Evolutionary conservation across 768 basidiomycete species (phyloP).

Genomic region (Amylocystis lapponica): DNA sequence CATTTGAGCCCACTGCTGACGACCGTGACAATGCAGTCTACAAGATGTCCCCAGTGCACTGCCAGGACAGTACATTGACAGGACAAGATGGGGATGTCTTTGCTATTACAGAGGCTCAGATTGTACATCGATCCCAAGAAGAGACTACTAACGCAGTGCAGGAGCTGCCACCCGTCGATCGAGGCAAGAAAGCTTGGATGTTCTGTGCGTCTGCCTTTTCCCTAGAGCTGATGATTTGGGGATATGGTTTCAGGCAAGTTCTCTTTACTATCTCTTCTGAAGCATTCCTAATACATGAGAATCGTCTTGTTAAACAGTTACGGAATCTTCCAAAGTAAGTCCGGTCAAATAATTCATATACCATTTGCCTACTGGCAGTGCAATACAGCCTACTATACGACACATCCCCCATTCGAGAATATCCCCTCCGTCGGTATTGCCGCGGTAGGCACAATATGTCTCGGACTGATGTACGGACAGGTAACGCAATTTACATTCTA

Average conservation of each 20-base stretch:
- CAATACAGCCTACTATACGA: constrained; percentile 15
- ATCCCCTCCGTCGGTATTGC: constrained; percentile 9
- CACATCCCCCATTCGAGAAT: constrained; percentile 12
- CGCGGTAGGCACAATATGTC: constrained; percentile 9
- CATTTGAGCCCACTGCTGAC: no score
- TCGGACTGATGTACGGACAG: constrained; percentile 12
- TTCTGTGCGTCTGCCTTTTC: constrained; percentile 16
- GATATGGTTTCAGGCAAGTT: constrained; percentile 18
- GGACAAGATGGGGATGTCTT: no score
- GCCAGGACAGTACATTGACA: no score
- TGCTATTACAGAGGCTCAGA: no score
- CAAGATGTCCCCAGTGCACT: no score
- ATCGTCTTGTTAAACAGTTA: constrained; percentile 9
- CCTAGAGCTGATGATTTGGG: constrained; percentile 18
- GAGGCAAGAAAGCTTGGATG: constrained; percentile 13
- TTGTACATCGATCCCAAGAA: no score
- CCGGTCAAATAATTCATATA: no score
- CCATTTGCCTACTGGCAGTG: neutral
- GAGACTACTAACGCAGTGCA: no score
- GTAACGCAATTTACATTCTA: neutral
- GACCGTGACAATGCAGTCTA: no score
- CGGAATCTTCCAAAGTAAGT: constrained; percentile 17
- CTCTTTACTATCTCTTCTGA: no score
- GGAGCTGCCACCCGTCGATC: constrained; percentile 15
- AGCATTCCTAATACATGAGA: neutral